These are phyloP conservation scores for Neonectria punicea DNA, from an alignment of 2,329 filamentous ascomycete species.

Conservation along the genomic window DNA sequence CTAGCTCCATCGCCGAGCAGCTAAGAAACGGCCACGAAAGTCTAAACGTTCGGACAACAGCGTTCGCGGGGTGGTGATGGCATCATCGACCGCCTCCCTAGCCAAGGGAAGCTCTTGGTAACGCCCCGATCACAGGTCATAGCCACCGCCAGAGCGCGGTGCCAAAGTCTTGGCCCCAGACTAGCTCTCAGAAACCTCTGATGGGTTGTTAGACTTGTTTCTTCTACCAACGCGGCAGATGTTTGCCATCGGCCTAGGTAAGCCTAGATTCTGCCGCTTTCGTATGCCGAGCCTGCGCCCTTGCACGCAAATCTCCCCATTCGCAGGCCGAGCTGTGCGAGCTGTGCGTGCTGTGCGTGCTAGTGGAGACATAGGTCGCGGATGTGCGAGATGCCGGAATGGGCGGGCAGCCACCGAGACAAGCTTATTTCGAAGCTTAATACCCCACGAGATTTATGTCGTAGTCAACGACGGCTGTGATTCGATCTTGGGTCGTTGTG, in stretches of 20 bases:
- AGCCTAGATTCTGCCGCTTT: background rate
- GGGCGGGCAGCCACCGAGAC: conserved; percentile 28
- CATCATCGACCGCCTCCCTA: conserved; percentile 11
- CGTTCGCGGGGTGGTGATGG: conserved; percentile 1
- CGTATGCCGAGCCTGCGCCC: background rate
- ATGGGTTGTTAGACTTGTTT: background rate
- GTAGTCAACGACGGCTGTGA: background rate
- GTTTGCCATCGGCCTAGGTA: background rate
- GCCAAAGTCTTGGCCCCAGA: conserved; percentile 22
- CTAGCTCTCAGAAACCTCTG: background rate
- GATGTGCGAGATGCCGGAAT: conserved; percentile 27
- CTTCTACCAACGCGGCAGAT: background rate
- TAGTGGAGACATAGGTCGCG: conserved; percentile 20
- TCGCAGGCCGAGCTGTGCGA: background rate
- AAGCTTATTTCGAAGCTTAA: conserved; percentile 44
- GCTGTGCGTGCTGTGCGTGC: background rate
- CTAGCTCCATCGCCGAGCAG: background rate
- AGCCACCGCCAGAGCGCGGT: conserved; percentile 26
- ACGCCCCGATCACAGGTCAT: conserved; percentile 22
- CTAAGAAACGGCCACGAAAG: background rate
- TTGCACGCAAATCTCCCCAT: background rate
- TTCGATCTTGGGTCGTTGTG: background rate
- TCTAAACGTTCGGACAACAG: background rate
- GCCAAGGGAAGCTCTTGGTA: conserved; percentile 27
- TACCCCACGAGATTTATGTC: conserved; percentile 1